Percentiles rank a stretch among this genome's conserved stretches.
Conservation (phyloP, 169 alveolate genomes). For the Plasmodium inui region DNA sequence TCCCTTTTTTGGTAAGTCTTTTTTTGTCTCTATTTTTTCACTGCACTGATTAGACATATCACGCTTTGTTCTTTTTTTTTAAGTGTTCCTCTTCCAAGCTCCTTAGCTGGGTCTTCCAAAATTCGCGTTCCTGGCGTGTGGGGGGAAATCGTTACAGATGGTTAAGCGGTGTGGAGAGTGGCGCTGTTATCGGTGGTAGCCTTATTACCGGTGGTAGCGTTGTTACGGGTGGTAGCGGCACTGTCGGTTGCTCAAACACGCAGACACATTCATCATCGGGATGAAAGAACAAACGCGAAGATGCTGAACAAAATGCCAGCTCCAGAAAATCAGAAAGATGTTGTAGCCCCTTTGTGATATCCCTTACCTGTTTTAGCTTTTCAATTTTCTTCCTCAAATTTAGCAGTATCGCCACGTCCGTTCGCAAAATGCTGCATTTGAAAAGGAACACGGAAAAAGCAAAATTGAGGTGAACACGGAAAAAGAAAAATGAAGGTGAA, state of each 20-base stretch:
- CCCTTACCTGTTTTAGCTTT: constrained; percentile 59
- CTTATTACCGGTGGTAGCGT: too few species aligned
- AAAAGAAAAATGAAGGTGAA: neutral
- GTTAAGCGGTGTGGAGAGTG: neutral
- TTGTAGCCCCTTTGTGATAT: neutral
- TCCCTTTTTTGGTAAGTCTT: neutral
- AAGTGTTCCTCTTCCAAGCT: constrained; percentile 59
- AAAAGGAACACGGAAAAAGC: neutral
- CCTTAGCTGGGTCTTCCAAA: constrained; percentile 37
- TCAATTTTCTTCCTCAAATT: constrained; percentile 68
- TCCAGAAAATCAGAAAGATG: neutral
- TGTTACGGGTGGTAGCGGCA: neutral
- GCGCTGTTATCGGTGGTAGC: neutral
- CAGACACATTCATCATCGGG: neutral
- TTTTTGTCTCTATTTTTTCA: neutral
- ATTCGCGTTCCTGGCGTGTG: constrained; percentile 45
- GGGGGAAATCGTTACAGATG: neutral
- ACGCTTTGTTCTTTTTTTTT: constrained; percentile 43
- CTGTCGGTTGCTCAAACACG: neutral
- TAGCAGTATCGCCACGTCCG: constrained; percentile 67
- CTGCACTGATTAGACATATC: neutral
- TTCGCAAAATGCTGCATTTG: constrained; percentile 51
- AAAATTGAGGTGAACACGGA: neutral
- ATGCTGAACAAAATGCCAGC: neutral
- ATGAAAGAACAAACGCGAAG: neutral